Evolutionary conservation across 352 stramenopile genomes (phyloP).

Genomic region (Globisporangium recalcitrans): DNA sequence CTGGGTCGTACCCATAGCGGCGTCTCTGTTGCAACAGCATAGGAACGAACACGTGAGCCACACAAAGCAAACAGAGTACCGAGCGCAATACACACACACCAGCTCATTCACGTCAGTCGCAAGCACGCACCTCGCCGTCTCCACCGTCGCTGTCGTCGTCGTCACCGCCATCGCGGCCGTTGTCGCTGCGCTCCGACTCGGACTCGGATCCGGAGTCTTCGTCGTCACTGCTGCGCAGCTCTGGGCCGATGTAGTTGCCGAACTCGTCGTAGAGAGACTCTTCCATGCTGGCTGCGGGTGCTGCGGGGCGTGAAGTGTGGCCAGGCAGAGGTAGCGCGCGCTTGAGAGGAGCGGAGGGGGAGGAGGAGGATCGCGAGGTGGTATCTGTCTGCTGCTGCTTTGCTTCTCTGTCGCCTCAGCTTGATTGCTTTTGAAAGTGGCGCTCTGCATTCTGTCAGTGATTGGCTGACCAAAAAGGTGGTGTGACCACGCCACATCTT

Average conservation of each 20-base stretch:
- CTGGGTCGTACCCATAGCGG: conserved; percentile 15
- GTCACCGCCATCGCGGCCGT: neutral
- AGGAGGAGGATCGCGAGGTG: neutral
- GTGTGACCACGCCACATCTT: too few relatives aligned
- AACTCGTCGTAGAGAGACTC: conserved; percentile 99
- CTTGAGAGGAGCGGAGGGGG: neutral
- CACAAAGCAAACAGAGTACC: neutral
- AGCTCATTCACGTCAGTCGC: too few relatives aligned
- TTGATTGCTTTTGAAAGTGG: conserved; percentile 5
- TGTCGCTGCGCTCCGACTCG: conserved; percentile 31
- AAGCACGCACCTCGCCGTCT: conserved; percentile 20
- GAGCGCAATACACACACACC: too few relatives aligned
- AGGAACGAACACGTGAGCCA: neutral
- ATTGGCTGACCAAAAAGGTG: too few relatives aligned
- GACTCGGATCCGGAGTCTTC: conserved; percentile 56
- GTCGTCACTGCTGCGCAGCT: conserved; percentile 86
- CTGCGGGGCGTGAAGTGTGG: neutral
- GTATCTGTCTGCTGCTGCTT: neutral
- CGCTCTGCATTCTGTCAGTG: too few relatives aligned
- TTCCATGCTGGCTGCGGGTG: conserved; percentile 61
- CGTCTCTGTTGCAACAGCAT: conserved; percentile 4
- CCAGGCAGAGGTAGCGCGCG: neutral
- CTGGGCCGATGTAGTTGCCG: conserved; percentile 99
- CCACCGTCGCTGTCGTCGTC: conserved; percentile 48
- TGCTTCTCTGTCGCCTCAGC: neutral